Conservation (phyloP, 2,329 filamentous ascomycete genomes). For the Thelonectria discophora region DNA sequence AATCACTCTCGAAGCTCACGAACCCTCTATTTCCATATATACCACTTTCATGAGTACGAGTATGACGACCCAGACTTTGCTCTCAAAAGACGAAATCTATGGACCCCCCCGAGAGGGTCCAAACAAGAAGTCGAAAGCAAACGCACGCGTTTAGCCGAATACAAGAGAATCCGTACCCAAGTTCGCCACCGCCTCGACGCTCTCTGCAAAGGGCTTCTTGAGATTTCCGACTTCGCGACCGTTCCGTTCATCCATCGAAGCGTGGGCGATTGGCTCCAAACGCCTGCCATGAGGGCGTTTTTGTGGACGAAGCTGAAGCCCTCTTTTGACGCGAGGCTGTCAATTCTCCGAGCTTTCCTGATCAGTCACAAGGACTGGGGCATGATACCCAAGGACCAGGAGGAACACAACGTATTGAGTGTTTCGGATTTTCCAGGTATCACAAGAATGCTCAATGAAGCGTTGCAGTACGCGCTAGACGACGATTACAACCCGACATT, state of each 20-base stretch:
- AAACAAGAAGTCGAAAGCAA: background rate
- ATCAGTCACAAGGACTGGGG: background rate
- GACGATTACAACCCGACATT: background rate
- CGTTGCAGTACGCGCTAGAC: background rate
- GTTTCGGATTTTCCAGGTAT: background rate
- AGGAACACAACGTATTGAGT: background rate
- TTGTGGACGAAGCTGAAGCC: background rate
- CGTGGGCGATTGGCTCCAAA: background rate
- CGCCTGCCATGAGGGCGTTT: background rate
- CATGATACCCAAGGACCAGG: background rate
- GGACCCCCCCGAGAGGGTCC: too few relatives aligned
- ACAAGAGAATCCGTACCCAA: background rate
- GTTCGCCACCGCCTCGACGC: background rate
- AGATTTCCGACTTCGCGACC: background rate
- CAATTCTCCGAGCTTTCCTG: background rate
- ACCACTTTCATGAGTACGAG: constrained; percentile 18
- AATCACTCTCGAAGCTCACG: constrained; percentile 14
- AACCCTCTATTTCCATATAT: background rate
- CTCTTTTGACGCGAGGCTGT: background rate
- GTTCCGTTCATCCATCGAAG: background rate
- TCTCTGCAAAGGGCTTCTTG: background rate
- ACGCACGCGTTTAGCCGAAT: background rate
- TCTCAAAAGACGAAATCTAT: background rate
- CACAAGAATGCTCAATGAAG: background rate
- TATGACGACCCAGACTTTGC: constrained; percentile 18